Percentiles rank a stretch among this genome's conserved stretches.
These are phyloP conservation scores for Paramarasmius palmivorus DNA, from an alignment of 1,284 basidiomycete species.

Conservation along the genomic window DNA sequence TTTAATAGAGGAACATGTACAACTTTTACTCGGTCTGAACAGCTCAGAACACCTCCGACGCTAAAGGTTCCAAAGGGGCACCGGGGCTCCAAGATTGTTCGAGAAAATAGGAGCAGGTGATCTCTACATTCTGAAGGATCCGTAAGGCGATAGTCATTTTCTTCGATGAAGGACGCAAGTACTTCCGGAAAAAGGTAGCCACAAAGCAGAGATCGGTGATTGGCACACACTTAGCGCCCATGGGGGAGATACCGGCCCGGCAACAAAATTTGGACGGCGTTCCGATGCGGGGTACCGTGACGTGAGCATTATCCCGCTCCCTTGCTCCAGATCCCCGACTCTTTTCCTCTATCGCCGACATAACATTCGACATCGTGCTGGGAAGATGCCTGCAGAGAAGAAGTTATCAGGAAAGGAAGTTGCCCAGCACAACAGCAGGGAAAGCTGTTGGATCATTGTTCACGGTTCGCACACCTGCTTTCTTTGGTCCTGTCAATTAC, in stretches of 20 bases:
- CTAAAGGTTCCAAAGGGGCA: no score
- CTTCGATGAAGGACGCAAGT: no score
- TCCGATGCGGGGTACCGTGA: not conserved
- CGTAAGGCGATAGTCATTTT: no score
- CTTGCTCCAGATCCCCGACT: not conserved
- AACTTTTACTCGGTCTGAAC: no score
- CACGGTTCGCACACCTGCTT: constrained; percentile 55
- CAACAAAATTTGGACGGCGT: not conserved
- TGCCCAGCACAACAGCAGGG: constrained; percentile 64
- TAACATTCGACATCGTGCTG: not conserved
- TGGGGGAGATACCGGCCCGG: not conserved
- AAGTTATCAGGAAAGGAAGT: constrained; percentile 59
- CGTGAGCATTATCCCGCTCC: not conserved
- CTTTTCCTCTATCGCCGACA: not conserved
- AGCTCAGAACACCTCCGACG: no score
- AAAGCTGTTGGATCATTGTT: constrained; percentile 89
- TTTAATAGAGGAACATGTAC: not conserved
- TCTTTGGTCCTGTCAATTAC: constrained; percentile 29
- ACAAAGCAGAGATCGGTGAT: no score
- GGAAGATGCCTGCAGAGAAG: not conserved
- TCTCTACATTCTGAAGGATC: no score
- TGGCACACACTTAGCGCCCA: not conserved
- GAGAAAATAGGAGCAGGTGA: no score
- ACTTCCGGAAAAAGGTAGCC: no score
- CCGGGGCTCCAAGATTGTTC: no score